Evolutionary conservation across 768 basidiomycete species (phyloP), one percentile per base, ranked within the genome.

Genomic region (Artomyces pyxidatus): DNA sequence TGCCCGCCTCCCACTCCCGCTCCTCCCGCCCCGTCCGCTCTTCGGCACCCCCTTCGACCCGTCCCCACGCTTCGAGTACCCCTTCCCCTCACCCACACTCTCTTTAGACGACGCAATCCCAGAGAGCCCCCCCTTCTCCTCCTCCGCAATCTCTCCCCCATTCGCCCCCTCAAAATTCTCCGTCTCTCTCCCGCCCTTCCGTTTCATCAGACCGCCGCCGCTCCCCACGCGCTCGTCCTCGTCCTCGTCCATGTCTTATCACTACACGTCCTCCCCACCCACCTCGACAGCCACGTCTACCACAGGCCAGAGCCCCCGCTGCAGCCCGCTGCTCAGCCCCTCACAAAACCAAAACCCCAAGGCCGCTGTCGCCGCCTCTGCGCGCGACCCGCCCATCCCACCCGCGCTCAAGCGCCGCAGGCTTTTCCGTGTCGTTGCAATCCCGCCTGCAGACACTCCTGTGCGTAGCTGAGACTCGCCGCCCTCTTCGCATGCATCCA

Each of bases 31-130:
- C 11, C 46, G n/a, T 1, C 19, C 19, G 16, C 37, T 30, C 7
- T 25, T 14, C 32, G 32, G 46, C 46, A 47, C 46, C 4, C 46
- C 46, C 46, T 47, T 47, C 38, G 46, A 47, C 38, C 46, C 46
- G 16, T 35, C 29, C 37, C 46, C 46, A 16, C 46, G 46, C 46
- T 47, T 35, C 46, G 46, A 47, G 25, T 47, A 47, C 37, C 46
- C 46, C 23, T 47, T 39, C 38, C 46, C 46, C 6, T 35, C 32
- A 12, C 32, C 32, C 32, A 35, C 32, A 12, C 32, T 17, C 2
- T 25, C 46, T 14, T 37, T 37, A 8, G 22, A n/a, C 32, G 16
- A 35, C 21, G 21, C 30, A 23, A 10, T 8, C 37, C 6, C 45
- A 17, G 8, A 10, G 12, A 12, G 12, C 14, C 22, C 44, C 22